Percentiles rank a stretch among this genome's conserved stretches.
These are phyloP conservation scores for Pyricularia pennisetigena DNA, from an alignment of 2,329 filamentous ascomycete species.

Conservation along the genomic window DNA sequence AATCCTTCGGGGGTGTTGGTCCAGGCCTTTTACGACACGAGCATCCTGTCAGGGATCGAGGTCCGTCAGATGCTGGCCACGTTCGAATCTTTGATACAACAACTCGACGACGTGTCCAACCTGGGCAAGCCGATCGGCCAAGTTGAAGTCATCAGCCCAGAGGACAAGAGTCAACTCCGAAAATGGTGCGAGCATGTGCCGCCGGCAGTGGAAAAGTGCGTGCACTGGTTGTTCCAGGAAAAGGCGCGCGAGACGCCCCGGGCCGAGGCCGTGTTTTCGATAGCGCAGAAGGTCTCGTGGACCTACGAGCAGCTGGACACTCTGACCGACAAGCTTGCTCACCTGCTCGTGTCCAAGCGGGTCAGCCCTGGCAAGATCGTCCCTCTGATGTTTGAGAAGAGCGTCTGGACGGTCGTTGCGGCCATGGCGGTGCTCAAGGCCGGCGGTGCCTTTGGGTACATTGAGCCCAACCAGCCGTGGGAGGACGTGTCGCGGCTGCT, in stretches of 20 bases:
- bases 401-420: slow-evolving; percentile 9
- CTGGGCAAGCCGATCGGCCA: not conserved
- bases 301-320: not conserved
- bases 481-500: not conserved
- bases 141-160: not conserved
- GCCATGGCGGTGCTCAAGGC: slow-evolving; percentile 14
- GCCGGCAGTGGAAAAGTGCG: not conserved
- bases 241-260: not conserved
- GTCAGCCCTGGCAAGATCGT: not conserved
- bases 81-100: not conserved
- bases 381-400: not conserved
- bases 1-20: not conserved
- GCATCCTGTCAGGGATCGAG: not conserved
- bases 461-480: slow-evolving; percentile 11
- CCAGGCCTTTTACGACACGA: not conserved
- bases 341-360: not conserved
- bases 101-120: not conserved
- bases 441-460: slow-evolving; percentile 11
- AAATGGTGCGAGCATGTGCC: not conserved
- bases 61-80: not conserved
- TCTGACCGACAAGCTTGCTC: not conserved
- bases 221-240: not conserved
- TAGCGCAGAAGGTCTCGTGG: not conserved
- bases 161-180: not conserved
- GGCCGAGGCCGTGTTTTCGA: not conserved